phyloP scores from a whole-genome alignment of 768 basidiomycete species.

The Boletus subcaerulescens region DNA sequence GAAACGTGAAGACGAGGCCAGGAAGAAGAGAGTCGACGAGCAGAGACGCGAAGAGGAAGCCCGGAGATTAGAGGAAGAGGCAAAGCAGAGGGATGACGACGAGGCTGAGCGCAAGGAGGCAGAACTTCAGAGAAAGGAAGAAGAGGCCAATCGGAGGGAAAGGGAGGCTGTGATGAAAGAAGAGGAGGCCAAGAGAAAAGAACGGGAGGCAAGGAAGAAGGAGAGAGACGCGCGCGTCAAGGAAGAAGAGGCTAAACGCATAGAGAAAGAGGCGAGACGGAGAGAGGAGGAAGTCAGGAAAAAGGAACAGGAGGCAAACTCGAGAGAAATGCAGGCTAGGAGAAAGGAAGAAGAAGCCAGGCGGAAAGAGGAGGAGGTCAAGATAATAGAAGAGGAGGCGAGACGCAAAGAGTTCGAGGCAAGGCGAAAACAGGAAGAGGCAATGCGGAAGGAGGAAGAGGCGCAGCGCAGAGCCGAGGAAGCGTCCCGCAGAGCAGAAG shows the following conservation, averaged over 20 bases:
- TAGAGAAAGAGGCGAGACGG: slow-evolving; percentile 27
- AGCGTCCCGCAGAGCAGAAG: slow-evolving; percentile 21
- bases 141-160: slow-evolving; percentile 32
- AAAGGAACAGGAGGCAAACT: slow-evolving; percentile 29
- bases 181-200: slow-evolving; percentile 29
- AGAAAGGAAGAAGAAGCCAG: slow-evolving; percentile 29
- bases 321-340: slow-evolving; percentile 27
- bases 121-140: slow-evolving; percentile 31
- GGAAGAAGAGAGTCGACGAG: slow-evolving; percentile 23
- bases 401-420: slow-evolving; percentile 30
- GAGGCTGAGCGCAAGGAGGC: slow-evolving; percentile 25
- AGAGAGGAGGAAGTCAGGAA: slow-evolving; percentile 20
- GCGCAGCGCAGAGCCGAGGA: slow-evolving; percentile 28
- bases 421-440: slow-evolving; percentile 30
- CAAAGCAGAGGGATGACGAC: slow-evolving; percentile 24
- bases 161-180: slow-evolving; percentile 24
- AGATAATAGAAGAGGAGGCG: slow-evolving; percentile 22
- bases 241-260: slow-evolving; percentile 28
- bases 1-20: slow-evolving; percentile 29
- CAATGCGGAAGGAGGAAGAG: slow-evolving; percentile 30
- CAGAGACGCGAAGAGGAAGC: slow-evolving; percentile 30
- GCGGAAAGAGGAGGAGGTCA: slow-evolving; percentile 28
- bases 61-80: slow-evolving; percentile 26
- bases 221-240: slow-evolving; percentile 17
- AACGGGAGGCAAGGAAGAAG: slow-evolving; percentile 30